These are phyloP conservation scores for Diaporthe sp. DNA, from an alignment of 2,329 filamentous ascomycete genomes.

Conservation along the genomic window DNA sequence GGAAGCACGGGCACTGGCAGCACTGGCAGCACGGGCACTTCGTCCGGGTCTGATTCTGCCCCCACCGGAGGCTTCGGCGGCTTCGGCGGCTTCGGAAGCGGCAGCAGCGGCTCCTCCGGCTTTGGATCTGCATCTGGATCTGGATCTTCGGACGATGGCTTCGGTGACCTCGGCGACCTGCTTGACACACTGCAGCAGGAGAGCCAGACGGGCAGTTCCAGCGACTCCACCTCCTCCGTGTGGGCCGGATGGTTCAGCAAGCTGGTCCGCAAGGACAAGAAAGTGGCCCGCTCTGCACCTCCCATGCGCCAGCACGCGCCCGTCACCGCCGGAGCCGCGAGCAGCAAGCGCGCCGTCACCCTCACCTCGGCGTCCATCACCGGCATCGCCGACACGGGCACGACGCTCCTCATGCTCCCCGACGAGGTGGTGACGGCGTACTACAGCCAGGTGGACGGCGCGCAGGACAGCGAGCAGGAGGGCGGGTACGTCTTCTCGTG, in stretches of 20 bases:
- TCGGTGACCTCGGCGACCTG: neutral
- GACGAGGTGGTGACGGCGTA: slow-evolving; percentile 59
- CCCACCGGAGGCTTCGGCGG: neutral
- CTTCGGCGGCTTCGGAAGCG: neutral
- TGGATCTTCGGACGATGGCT: neutral
- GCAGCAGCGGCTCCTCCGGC: neutral
- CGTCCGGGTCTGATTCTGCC: neutral
- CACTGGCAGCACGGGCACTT: neutral
- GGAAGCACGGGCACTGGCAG: neutral
- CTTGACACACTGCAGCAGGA: neutral
- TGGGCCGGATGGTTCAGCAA: slow-evolving; percentile 22
- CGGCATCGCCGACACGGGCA: slow-evolving; percentile 65
- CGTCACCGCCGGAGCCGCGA: neutral
- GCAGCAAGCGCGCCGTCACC: slow-evolving; percentile 31
- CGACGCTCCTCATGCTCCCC: slow-evolving; percentile 63
- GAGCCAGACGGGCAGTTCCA: neutral
- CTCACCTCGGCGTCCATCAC: slow-evolving; percentile 48
- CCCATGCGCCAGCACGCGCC: slow-evolving; percentile 35
- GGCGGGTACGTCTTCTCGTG: slow-evolving; percentile 63
- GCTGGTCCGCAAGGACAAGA: slow-evolving; percentile 18
- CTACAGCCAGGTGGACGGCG: slow-evolving; percentile 58
- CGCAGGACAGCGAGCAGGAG: slow-evolving; percentile 51
- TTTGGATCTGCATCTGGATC: neutral
- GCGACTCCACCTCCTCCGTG: neutral
- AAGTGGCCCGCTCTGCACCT: neutral